Conservation (phyloP, 495 filamentous ascomycete species). For the Aspergillus coremiiformis region DNA sequence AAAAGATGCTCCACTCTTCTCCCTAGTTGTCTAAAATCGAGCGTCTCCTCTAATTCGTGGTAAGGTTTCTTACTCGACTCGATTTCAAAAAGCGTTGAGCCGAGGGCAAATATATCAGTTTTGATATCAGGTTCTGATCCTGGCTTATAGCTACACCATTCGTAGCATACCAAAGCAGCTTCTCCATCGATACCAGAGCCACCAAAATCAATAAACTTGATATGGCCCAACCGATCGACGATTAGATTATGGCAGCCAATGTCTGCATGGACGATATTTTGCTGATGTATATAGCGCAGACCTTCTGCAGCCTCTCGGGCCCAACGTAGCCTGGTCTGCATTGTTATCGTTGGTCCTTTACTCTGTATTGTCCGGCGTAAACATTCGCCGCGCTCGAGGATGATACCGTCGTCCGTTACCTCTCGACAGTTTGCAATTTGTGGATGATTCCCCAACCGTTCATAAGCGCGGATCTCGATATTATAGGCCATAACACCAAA, state of each 20-base stretch:
- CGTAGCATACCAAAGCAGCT: conserved; percentile 11
- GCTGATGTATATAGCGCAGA: conserved; percentile 12
- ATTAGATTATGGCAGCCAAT: conserved; percentile 14
- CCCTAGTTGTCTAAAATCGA: not conserved
- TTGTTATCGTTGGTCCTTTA: not conserved
- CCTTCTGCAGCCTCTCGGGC: conserved; percentile 3
- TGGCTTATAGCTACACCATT: conserved; percentile 10
- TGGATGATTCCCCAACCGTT: conserved; percentile 6
- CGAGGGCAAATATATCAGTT: conserved; percentile 17
- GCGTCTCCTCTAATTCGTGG: not conserved
- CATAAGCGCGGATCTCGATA: conserved; percentile 7
- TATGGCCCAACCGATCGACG: conserved; percentile 7
- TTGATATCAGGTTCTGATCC: conserved; percentile 1
- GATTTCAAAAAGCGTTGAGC: conserved; percentile 15
- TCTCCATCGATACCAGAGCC: conserved; percentile 14
- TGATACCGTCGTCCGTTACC: conserved; percentile 3
- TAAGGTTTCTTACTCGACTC: conserved; percentile 7
- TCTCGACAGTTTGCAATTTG: conserved; percentile 1
- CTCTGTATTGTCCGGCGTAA: conserved; percentile 4
- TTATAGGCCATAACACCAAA: conserved; percentile 3
- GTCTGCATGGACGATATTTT: conserved; percentile 14
- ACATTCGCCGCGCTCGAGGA: conserved; percentile 7
- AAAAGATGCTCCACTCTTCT: conserved; percentile 5
- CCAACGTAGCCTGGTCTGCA: not conserved
- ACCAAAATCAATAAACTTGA: conserved; percentile 18